These are phyloP conservation scores for Phytopythium montanum DNA, from an alignment of 352 stramenopile species.

Conservation along the genomic window DNA sequence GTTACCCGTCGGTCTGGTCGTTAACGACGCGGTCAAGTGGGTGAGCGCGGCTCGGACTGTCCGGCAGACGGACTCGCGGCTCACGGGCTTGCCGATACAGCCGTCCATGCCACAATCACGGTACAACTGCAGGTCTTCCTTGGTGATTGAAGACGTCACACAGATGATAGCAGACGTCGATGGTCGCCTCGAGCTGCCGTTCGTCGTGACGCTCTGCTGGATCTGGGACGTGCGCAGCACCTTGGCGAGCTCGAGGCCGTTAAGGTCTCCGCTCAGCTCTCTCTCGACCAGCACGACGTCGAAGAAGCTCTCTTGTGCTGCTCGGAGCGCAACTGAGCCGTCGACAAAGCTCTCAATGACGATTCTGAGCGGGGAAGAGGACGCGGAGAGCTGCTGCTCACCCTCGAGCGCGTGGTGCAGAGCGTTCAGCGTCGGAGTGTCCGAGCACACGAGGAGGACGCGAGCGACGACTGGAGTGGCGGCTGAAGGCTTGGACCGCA, in stretches of 20 bases:
- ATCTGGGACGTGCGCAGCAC: slow-evolving; percentile 79
- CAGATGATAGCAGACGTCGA: slow-evolving; percentile 46
- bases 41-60: slow-evolving; percentile 82
- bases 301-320: slow-evolving; percentile 51
- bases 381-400: slow-evolving; percentile 8
- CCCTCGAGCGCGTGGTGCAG: slow-evolving; percentile 28
- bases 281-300: slow-evolving; percentile 86
- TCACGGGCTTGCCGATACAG: slow-evolving; percentile 85
- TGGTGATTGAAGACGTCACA: slow-evolving; percentile 54
- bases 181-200: neutral
- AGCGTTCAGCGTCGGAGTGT: slow-evolving; percentile 24
- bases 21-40: neutral
- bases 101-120: slow-evolving; percentile 90
- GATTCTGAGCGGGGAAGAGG: slow-evolving; percentile 6
- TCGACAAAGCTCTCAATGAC: slow-evolving; percentile 64
- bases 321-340: slow-evolving; percentile 43
- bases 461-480: slow-evolving; percentile 19
- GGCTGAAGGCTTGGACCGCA: neutral
- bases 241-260: slow-evolving; percentile 74
- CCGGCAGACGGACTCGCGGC: slow-evolving; percentile 51
- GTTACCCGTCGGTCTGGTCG: neutral
- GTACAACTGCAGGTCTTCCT: slow-evolving; percentile 80
- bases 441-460: slow-evolving; percentile 49
- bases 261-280: slow-evolving; percentile 42
- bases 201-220: slow-evolving; percentile 28